phyloP scores from a whole-genome alignment of 2,329 filamentous ascomycete species.

The Magnaporthiopsis rhizophila region DNA sequence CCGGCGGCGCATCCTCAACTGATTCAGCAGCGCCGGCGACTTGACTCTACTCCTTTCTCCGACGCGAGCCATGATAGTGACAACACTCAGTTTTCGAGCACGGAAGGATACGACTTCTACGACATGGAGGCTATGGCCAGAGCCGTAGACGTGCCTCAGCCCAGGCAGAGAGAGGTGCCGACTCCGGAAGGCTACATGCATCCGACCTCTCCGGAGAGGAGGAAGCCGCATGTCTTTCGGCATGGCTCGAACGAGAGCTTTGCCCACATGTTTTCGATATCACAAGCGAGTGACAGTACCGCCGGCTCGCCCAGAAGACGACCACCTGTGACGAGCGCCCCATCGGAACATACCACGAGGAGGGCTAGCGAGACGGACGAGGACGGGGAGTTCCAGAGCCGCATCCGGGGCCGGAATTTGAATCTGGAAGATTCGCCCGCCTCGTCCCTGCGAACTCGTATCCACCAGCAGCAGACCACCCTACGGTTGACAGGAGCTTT shows the following conservation, averaged over 20 bases:
- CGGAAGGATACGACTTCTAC: conserved; percentile 60
- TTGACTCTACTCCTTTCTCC: conserved; percentile 43
- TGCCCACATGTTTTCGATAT: conserved; percentile 50
- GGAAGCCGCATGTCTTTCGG: conserved; percentile 25
- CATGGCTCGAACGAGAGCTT: conserved; percentile 54
- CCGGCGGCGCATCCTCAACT: conserved; percentile 33
- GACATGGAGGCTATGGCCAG: conserved; percentile 45
- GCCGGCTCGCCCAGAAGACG: conserved; percentile 7
- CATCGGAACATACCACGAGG: conserved; percentile 10
- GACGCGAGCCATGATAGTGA: conserved; percentile 42
- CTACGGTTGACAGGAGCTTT: conserved; percentile 18
- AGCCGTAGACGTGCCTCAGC: conserved; percentile 44
- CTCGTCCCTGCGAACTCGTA: not conserved
- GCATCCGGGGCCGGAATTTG: conserved; percentile 34
- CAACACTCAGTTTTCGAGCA: conserved; percentile 38
- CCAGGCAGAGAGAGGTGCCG: conserved; percentile 27
- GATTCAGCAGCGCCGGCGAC: conserved; percentile 29
- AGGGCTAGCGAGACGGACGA: conserved; percentile 20
- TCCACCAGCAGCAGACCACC: conserved; percentile 11
- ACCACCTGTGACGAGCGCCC: conserved; percentile 3
- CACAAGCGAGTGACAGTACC: conserved; percentile 29
- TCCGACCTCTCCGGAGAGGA: conserved; percentile 22
- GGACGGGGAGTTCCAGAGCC: conserved; percentile 33
- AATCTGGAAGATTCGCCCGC: conserved; percentile 15
- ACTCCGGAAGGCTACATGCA: conserved; percentile 25